These are phyloP conservation scores for Russula brevipes DNA, from an alignment of 768 basidiomycete genomes.

Conservation along the genomic window DNA sequence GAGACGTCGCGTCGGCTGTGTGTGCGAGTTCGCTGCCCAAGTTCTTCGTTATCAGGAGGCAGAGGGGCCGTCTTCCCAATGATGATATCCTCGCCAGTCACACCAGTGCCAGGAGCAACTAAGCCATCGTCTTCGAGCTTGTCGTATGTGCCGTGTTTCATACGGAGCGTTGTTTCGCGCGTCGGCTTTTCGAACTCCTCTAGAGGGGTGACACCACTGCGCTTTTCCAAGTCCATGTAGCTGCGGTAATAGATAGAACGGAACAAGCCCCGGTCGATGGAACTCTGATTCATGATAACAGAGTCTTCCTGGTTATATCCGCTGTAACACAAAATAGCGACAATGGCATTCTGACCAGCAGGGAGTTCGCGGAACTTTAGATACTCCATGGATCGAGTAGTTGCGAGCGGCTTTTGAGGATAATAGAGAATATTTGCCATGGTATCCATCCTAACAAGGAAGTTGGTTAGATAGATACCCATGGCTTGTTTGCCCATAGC, in stretches of 20 bases:
- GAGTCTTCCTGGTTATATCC: conserved; percentile 99
- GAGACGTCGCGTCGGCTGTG: conserved; percentile 96
- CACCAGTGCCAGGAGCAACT: conserved; percentile 92
- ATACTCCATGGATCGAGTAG: conserved; percentile 99
- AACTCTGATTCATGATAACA: conserved; percentile 99
- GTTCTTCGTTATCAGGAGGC: conserved; percentile 92
- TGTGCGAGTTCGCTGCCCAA: conserved; percentile 89
- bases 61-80: conserved; percentile 99
- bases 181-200: conserved; percentile 98
- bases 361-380: conserved; percentile 97
- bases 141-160: conserved; percentile 99
- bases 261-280: conserved; percentile 97
- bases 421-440: conserved; percentile 99
- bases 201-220: conserved; percentile 82
- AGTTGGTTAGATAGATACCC: conserved; percentile 98
- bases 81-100: conserved; percentile 96
- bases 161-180: conserved; percentile 84
- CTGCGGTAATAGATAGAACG: conserved; percentile 97
- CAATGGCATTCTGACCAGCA: conserved; percentile 98
- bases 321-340: conserved; percentile 97
- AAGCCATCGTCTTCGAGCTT: conserved; percentile 96
- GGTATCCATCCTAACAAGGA: conserved; percentile 98
- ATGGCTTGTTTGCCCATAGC: conserved; percentile 99
- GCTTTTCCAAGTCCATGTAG: conserved; percentile 98
- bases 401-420: conserved; percentile 97